Evolutionary conservation across 352 stramenopile genomes (phyloP).

Genomic region (Phytopythium montanum): DNA sequence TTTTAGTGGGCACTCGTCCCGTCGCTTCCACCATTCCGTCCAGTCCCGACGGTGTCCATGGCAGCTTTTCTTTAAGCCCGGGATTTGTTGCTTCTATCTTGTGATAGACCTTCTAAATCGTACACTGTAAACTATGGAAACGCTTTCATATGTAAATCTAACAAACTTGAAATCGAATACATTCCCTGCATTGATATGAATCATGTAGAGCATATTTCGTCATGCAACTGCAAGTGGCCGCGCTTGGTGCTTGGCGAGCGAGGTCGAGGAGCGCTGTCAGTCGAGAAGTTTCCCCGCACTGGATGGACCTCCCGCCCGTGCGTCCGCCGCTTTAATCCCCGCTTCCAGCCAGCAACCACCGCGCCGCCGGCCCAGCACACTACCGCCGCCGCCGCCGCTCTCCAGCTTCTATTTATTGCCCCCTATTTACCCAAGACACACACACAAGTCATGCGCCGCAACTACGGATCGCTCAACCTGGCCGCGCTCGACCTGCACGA

Average conservation of each 20-base stretch:
- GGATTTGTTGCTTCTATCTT: too few species aligned
- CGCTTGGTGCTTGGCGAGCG: conserved; percentile 3
- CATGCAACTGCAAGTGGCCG: neutral
- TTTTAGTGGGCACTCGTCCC: neutral
- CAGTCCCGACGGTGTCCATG: conserved; percentile 1
- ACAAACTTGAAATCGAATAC: too few species aligned
- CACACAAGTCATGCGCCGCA: conserved; percentile 36
- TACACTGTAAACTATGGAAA: too few species aligned
- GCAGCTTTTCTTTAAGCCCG: neutral
- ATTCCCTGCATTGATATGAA: too few species aligned
- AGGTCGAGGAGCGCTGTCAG: neutral
- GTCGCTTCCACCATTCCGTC: neutral
- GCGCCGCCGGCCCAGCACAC: too few species aligned
- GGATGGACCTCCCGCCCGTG: conserved; percentile 2
- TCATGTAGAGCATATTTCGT: too few species aligned
- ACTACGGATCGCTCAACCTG: conserved; percentile 53
- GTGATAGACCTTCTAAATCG: too few species aligned
- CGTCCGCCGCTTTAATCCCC: neutral
- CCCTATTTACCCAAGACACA: conserved; percentile 9
- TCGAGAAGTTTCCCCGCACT: conserved; percentile 4
- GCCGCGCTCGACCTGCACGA: conserved; percentile 35
- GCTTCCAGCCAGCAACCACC: neutral
- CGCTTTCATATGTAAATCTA: too few species aligned
- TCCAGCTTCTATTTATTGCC: conserved; percentile 5
- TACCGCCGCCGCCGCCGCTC: neutral